phyloP scores from a whole-genome alignment of 805 yeast genomes.

The Candida ponderosae region DNA sequence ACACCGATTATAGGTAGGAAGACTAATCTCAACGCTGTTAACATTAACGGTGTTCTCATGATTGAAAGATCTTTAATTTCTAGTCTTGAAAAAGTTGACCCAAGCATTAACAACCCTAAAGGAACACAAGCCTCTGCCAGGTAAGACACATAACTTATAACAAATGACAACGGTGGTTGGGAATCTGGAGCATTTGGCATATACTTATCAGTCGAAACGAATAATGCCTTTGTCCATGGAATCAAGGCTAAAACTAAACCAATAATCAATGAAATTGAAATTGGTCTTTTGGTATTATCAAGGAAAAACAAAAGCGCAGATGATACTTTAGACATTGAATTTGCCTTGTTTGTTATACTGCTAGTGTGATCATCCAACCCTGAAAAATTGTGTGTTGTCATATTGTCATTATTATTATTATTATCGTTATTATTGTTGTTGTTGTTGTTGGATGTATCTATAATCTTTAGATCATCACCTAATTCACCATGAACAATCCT shows the following conservation, averaged over 20 bases:
- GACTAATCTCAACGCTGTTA: conserved; percentile 54
- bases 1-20: conserved; percentile 78
- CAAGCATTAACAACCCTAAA: conserved; percentile 73
- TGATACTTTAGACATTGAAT: conserved; percentile 12
- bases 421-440: conserved; percentile 5
- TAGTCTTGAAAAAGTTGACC: conserved; percentile 83
- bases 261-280: conserved; percentile 58
- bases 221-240: conserved; percentile 79
- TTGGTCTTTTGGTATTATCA: conserved; percentile 63
- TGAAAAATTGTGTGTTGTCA: conserved; percentile 7
- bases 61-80: conserved; percentile 39
- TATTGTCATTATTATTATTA: conserved; percentile 6
- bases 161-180: conserved; percentile 75
- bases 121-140: conserved; percentile 90
- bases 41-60: conserved; percentile 40
- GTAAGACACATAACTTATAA: conserved; percentile 75
- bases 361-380: conserved; percentile 13
- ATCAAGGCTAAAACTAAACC: conserved; percentile 70
- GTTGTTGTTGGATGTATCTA: neutral
- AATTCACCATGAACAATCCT: neutral
- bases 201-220: conserved; percentile 39
- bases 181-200: conserved; percentile 79
- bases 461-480: neutral
- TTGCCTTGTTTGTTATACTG: conserved; percentile 4
- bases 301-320: conserved; percentile 25